Base-by-base conservation (phyloP, 2,329 filamentous ascomycete genomes). In the Capronia epimyces region DNA sequence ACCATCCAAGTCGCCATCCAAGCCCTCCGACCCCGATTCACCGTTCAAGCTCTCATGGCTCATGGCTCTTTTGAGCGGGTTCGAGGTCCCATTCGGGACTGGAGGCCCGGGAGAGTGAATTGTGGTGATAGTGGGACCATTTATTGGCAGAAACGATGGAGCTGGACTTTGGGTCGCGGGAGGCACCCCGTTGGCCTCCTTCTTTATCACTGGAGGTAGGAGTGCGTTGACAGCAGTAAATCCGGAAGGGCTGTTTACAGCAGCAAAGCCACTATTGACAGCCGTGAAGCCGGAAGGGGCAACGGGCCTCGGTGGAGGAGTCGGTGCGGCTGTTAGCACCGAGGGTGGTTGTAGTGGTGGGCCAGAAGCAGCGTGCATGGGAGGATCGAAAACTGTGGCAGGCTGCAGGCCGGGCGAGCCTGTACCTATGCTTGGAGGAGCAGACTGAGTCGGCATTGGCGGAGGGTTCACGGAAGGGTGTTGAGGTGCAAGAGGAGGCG, bases 51-150 rank as follows among this genome's bases (percentile, higher is more conserved):
- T 75, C 25, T 79, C 76, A 50, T 73, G 77, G 61, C 84, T 87
- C 46, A 88, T 74, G 51, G 89, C 86, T 50, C 91, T 82, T 72
- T 96, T 96, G 46, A 93, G 70, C 2, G 80, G 74, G 50, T 81
- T 81, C 15, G 51, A 46, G 10, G 46, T 34, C 3, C 53, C 56
- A 16, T 53, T 56, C 9, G 58, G 39, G 25, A 51, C 53, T n/a
- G 55, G 39, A 45, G 48, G 44, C 10, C 46, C 50, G 18, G 49
- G 27, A 10, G 49, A 20, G 18, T 44, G 49, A 8, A 52, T 43
- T 15, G 49, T 55, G 18, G 57, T 53, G 10, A 57, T 48, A n/a
- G 52, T 50, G 15, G 55, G 56, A 64, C 71, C 22, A 77, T 84
- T 83, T 10, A 79, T 71, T 9, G 83, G 80, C 1, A 74, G 71